phyloP scores from a whole-genome alignment of 1,139 yeast species.

The Pichia sp. region DNA sequence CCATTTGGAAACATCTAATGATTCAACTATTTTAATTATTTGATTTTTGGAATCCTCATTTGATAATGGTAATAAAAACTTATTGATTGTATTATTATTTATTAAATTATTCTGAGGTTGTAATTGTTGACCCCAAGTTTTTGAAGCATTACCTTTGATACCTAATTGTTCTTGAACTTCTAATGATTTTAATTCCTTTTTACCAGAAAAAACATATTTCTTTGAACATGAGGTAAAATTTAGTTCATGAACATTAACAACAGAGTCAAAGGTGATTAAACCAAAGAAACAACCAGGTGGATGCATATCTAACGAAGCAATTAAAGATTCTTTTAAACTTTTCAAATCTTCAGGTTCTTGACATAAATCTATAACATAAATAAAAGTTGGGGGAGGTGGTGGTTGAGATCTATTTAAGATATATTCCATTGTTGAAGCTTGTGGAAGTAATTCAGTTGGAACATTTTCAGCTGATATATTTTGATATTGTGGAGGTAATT shows the following conservation, averaged over 20 bases:
- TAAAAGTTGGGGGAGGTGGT: conserved; percentile 86
- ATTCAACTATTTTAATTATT: conserved; percentile 73
- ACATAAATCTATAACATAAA: conserved; percentile 87
- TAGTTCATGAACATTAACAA: conserved; percentile 90
- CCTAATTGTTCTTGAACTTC: conserved; percentile 31
- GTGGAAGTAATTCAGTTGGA: conserved; percentile 78
- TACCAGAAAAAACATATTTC: conserved; percentile 88
- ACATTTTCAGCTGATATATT: conserved; percentile 76
- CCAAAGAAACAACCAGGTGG: conserved; percentile 95
- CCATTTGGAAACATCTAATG: conserved; percentile 85
- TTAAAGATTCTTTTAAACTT: conserved; percentile 81
- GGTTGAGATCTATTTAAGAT: conserved; percentile 56
- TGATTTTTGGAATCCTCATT: conserved; percentile 83
- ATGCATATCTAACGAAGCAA: conserved; percentile 71
- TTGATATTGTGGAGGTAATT: conserved; percentile 83
- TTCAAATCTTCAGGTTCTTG: conserved; percentile 90
- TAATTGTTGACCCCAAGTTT: conserved; percentile 30
- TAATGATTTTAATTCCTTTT: conserved; percentile 50
- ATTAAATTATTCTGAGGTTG: conserved; percentile 19
- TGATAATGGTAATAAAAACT: conserved; percentile 81
- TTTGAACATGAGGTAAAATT: conserved; percentile 73
- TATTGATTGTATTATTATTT: conserved; percentile 41
- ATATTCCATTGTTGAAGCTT: conserved; percentile 86
- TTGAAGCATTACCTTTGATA: conserved; percentile 29
- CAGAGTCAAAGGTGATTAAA: conserved; percentile 87